phyloP scores from a whole-genome alignment of 164 flowering plant genomes.

The Vitis rotundifolia region DNA sequence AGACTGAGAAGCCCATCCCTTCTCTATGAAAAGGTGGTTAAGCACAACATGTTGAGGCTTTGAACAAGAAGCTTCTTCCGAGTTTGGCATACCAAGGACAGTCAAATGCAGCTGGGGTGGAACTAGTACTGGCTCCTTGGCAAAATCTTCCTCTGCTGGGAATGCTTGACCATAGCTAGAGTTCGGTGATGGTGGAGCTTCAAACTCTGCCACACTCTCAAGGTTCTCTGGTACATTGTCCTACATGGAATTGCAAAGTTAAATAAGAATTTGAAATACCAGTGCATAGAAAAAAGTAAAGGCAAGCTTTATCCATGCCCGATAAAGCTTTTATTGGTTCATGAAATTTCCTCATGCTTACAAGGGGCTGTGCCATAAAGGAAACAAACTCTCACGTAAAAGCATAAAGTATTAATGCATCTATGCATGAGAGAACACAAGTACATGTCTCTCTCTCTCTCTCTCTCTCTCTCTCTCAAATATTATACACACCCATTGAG shows the following conservation, averaged over 20 bases:
- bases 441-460: too few relatives aligned
- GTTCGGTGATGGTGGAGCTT: constrained; percentile 81
- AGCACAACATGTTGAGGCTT: constrained; percentile 86
- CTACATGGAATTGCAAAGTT: constrained; percentile 31
- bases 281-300: neutral
- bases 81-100: constrained; percentile 50
- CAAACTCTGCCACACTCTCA: constrained; percentile 74
- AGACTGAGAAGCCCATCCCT: constrained; percentile 74
- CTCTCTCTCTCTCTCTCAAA: too few relatives aligned
- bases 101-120: constrained; percentile 75
- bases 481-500: too few relatives aligned
- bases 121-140: constrained; percentile 70
- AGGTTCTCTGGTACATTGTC: constrained; percentile 77
- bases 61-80: constrained; percentile 35
- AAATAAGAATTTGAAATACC: neutral
- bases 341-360: too few relatives aligned
- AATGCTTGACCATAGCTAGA: constrained; percentile 61
- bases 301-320: neutral
- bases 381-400: too few relatives aligned
- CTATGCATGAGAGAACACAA: too few relatives aligned
- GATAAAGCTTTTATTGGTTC: too few relatives aligned
- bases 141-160: constrained; percentile 70
- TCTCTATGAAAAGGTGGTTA: constrained; percentile 84
- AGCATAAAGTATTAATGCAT: too few relatives aligned
- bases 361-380: too few relatives aligned